Conservation (phyloP, 179 eudicot species). For the Carnegiea gigantea region DNA sequence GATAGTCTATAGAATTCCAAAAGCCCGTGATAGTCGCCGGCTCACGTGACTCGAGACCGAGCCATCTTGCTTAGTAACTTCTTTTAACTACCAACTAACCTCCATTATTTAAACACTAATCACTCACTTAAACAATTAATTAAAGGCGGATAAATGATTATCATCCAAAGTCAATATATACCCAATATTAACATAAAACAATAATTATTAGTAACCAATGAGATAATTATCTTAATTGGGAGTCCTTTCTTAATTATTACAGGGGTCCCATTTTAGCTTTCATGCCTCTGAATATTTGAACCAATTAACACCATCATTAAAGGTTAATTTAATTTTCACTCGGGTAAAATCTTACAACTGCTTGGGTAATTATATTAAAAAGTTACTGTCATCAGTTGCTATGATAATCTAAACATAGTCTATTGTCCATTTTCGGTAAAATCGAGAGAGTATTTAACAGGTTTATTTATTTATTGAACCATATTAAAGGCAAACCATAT, state of each 20-base stretch:
- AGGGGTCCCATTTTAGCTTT: neutral
- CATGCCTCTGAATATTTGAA: neutral
- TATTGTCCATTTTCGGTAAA: neutral
- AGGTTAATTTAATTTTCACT: neutral
- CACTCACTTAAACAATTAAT: conserved; percentile 7
- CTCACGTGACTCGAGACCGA: conserved; percentile 40
- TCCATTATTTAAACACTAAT: neutral
- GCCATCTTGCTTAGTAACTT: conserved; percentile 9
- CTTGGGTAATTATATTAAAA: neutral
- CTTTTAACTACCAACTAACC: conserved; percentile 31
- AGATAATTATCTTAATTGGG: neutral
- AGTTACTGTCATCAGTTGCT: neutral
- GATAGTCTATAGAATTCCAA: neutral
- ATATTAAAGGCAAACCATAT: too few relatives aligned
- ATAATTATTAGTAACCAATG: neutral
- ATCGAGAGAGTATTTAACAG: neutral
- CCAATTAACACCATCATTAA: neutral
- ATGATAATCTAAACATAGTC: neutral
- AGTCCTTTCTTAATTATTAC: neutral
- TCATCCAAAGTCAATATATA: neutral
- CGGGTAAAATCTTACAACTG: neutral
- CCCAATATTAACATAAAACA: neutral
- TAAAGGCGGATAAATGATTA: neutral
- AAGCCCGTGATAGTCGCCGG: conserved; percentile 45
- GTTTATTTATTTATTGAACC: neutral